A percentile compares a stretch with the other conserved stretches of the same genome.
Conservation (phyloP, 192 early-diverging fungal genomes). For the Podila clonocystis region DNA sequence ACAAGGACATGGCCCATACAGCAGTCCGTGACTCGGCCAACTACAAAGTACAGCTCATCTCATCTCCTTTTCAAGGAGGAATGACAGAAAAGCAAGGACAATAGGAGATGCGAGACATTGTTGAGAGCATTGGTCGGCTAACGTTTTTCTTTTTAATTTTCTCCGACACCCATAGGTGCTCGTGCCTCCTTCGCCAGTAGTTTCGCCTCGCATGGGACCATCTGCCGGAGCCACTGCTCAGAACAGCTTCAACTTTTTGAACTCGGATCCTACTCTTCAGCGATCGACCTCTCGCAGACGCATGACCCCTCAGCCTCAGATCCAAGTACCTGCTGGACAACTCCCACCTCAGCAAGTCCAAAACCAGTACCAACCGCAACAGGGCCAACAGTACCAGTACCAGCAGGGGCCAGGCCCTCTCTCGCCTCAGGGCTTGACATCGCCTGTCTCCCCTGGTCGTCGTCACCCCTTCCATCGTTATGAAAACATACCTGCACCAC, state of each 20-base stretch:
- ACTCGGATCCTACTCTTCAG: conserved; percentile 40
- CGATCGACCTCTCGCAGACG: conserved; percentile 34
- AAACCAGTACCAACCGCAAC: not conserved
- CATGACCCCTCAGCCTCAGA: conserved; percentile 24
- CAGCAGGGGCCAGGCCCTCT: conserved; percentile 2
- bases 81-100: no score
- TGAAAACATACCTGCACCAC: conserved; percentile 18
- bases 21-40: conserved; percentile 33
- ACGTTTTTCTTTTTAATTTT: not conserved
- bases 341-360: conserved; percentile 1
- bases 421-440: conserved; percentile 24
- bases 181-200: conserved; percentile 36
- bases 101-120: no score
- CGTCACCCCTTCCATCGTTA: conserved; percentile 33
- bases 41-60: conserved; percentile 30
- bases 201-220: conserved; percentile 28
- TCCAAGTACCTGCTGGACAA: conserved; percentile 20
- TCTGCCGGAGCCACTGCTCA: conserved; percentile 5
- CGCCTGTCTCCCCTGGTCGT: conserved; percentile 36
- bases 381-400: not conserved
- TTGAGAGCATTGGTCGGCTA: not conserved
- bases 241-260: conserved; percentile 38
- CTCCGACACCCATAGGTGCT: conserved; percentile 8
- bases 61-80: not conserved
- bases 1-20: conserved; percentile 16